A percentile compares a stretch with the other conserved stretches of the same genome.
Evolutionary conservation across 2,329 filamentous ascomycete genomes (phyloP).

Genomic region (Tolypocladium album): DNA sequence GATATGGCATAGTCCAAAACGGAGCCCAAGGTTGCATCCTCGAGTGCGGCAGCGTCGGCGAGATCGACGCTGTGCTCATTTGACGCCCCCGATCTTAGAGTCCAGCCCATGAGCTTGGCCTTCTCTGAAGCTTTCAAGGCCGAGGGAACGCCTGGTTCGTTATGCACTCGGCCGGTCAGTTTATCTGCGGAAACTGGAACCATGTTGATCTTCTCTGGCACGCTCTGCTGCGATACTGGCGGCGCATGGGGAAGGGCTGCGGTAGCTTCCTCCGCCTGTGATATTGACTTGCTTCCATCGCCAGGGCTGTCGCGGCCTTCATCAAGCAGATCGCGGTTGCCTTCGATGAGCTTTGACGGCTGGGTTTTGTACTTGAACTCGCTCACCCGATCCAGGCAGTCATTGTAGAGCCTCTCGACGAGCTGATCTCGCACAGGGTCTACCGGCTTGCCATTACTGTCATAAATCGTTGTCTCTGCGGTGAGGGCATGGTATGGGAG

Average conservation of each 20-base stretch:
- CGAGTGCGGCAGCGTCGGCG: constrained; percentile 49
- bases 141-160: constrained; percentile 57
- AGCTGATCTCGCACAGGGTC: constrained; percentile 68
- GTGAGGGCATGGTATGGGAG: constrained; percentile 76
- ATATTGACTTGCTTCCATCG: constrained; percentile 60
- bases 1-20: constrained; percentile 85
- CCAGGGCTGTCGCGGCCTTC: constrained; percentile 67
- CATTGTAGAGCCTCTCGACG: constrained; percentile 88
- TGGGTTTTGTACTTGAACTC: constrained; percentile 75
- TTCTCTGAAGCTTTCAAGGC: constrained; percentile 67
- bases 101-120: constrained; percentile 75
- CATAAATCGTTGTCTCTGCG: constrained; percentile 79
- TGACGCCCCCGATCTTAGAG: constrained; percentile 51
- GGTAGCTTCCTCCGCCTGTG: constrained; percentile 58
- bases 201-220: constrained; percentile 42
- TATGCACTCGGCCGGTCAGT: constrained; percentile 62
- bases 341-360: constrained; percentile 62
- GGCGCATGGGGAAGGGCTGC: constrained; percentile 47
- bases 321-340: constrained; percentile 72
- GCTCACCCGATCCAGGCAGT: constrained; percentile 84
- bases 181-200: constrained; percentile 56
- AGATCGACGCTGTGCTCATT: constrained; percentile 62
- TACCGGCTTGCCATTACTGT: constrained; percentile 67
- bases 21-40: constrained; percentile 70
- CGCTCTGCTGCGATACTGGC: constrained; percentile 42